Base-by-base conservation (phyloP, 2,329 filamentous ascomycete species). In the Claviceps sp. region DNA sequence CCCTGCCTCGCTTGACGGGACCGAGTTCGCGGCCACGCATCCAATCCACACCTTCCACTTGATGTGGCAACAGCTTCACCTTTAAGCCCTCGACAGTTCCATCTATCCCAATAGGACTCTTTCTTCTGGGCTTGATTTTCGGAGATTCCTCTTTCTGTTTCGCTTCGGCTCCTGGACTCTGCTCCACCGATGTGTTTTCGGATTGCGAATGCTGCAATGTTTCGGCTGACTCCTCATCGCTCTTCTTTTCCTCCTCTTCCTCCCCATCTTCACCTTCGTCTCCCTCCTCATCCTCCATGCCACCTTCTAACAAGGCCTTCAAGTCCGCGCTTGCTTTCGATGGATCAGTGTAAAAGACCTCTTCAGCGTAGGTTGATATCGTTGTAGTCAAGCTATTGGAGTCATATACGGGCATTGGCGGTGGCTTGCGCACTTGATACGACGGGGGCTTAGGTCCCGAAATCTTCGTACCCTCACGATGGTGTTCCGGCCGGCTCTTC, bases 1-100 rank as follows among this genome's bases (percentile, higher is more conserved):
- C 78, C 55, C 72, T 79, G 54, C 86, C 87, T 59, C 84, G 85
- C 70, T 93, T 95, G 55, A 86, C 82, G 18, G 82, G 82, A 2
- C 91, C 90, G 11, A 88, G 82, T 69, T 98, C 93, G 61, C 94
- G 88, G 54, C 90, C 86, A 52, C 79, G 84, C 88, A 98, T 95
- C 91, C 93, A 98, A 52, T 84, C 81, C 1, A 97, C 85, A 60
- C 93, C 93, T 52, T 95, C 88, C 14, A 96, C 82, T 67, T 98
- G 93, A 69, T 98, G 93, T 4, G 90, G 91, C 0, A 98, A 76
- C 2, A 98, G 76, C 61, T 86, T 90, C 55, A 97, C 88, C 52
- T 84, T 86, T 55, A 98, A 77, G 1, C 91, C 93, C 51, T 89
- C 84, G 0, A 96, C 55, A 0, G 66, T 69, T 2, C 76, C 75